Percentiles rank a stretch among this genome's conserved stretches.
Evolutionary conservation across 1,284 basidiomycete species (phyloP).

Genomic region (Ganoderma sp.): DNA sequence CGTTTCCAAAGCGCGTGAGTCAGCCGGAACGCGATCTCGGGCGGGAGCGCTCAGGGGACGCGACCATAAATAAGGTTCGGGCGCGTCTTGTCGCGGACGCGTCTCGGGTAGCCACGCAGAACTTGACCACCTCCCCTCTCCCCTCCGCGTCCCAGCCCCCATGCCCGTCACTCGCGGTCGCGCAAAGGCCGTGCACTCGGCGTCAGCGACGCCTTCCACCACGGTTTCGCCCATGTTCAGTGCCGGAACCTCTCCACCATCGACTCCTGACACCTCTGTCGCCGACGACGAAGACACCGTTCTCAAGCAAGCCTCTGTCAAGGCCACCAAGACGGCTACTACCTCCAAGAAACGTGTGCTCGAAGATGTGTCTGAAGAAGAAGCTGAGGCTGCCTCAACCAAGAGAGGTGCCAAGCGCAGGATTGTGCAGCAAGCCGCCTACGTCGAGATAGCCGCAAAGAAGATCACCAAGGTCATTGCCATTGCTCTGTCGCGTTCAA

Average conservation of each 20-base stretch:
- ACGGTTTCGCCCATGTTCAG: constrained; percentile 52
- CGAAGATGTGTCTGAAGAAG: constrained; percentile 38
- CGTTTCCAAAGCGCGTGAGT: neutral
- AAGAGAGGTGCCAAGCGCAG: constrained; percentile 51
- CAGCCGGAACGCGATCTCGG: neutral
- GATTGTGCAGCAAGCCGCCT: constrained; percentile 46
- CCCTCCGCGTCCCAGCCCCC: constrained; percentile 1
- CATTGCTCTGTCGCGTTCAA: too few species aligned
- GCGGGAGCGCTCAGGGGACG: constrained; percentile 27
- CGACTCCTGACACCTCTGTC: constrained; percentile 52
- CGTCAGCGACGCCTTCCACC: constrained; percentile 43
- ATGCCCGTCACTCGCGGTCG: constrained; percentile 36
- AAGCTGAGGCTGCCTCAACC: constrained; percentile 23
- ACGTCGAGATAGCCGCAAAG: constrained; percentile 49
- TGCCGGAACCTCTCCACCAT: constrained; percentile 45
- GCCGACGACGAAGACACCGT: constrained; percentile 38
- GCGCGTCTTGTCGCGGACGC: constrained; percentile 34
- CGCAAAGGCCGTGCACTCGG: constrained; percentile 31
- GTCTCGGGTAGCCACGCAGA: constrained; percentile 29
- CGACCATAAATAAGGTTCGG: constrained; percentile 34
- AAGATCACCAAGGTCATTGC: constrained; percentile 42
- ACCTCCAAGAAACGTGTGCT: constrained; percentile 41
- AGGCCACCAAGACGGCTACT: constrained; percentile 22
- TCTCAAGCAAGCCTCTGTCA: constrained; percentile 24
- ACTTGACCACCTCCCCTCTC: constrained; percentile 24